These are phyloP conservation scores for Suhomyces maxii DNA, from an alignment of 1,139 yeast species.

Conservation along the genomic window DNA sequence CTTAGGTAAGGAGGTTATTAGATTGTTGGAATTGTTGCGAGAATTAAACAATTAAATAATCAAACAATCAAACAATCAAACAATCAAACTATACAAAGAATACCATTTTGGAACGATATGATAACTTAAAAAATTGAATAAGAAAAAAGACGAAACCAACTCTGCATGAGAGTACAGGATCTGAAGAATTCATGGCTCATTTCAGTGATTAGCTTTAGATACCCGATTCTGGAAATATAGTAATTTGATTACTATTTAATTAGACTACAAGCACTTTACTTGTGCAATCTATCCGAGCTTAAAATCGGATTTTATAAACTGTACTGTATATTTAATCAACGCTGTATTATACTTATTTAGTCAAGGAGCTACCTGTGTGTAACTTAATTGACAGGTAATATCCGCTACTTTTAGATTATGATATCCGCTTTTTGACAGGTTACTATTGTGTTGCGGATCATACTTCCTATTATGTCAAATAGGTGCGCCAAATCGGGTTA, in stretches of 20 bases:
- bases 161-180: too few species aligned
- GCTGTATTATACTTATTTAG: slow-evolving; percentile 3
- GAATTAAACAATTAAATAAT: slow-evolving; percentile 10
- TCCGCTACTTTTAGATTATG: background rate
- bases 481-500: slow-evolving; percentile 1
- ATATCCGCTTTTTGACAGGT: background rate
- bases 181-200: too few species aligned
- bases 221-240: too few species aligned
- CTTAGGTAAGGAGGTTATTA: slow-evolving; percentile 40
- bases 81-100: background rate
- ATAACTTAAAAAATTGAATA: too few species aligned
- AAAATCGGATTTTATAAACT: background rate
- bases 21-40: slow-evolving; percentile 30
- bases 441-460: background rate
- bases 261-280: background rate
- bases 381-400: too few species aligned
- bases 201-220: too few species aligned
- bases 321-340: slow-evolving; percentile 4
- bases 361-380: background rate
- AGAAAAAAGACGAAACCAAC: too few species aligned
- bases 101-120: too few species aligned
- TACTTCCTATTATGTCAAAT: background rate
- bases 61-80: too few species aligned
- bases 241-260: too few species aligned
- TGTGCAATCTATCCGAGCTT: background rate